phyloP scores from a whole-genome alignment of 176 grass and related monocot genomes.

The Oryza coarctata region DNA sequence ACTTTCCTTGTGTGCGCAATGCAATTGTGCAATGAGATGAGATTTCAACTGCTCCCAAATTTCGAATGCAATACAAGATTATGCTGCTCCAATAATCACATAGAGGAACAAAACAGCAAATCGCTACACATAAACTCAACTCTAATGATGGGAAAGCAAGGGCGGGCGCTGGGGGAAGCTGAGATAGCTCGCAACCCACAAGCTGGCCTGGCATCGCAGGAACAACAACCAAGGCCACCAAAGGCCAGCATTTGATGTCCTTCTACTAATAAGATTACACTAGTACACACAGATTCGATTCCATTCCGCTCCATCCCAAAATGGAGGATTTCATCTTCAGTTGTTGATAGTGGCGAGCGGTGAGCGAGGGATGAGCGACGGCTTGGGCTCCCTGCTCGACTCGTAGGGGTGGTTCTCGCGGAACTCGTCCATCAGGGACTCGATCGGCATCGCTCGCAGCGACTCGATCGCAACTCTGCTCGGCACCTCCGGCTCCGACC shows the following conservation, averaged over 20 bases:
- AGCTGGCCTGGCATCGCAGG: no score
- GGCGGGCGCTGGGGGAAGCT: conserved; percentile 26
- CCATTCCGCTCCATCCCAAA: no score
- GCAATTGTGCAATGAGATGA: not conserved
- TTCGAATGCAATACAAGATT: not conserved
- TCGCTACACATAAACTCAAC: not conserved
- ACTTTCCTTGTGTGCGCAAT: not conserved
- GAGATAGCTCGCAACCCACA: conserved; percentile 51
- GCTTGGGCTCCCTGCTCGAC: conserved; percentile 64
- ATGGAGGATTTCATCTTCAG: conserved; percentile 32
- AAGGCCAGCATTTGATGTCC: conserved; percentile 19
- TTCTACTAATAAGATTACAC: conserved; percentile 47
- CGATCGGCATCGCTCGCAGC: conserved; percentile 81
- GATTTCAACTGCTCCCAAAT: not conserved
- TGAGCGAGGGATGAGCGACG: conserved; percentile 73
- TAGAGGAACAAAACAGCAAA: conserved; percentile 7
- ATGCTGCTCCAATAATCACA: not conserved
- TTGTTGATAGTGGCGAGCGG: conserved; percentile 86
- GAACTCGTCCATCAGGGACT: conserved; percentile 71
- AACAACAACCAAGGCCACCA: conserved; percentile 38
- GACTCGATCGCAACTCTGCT: conserved; percentile 82
- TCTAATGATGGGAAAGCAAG: not conserved
- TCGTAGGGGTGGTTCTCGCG: conserved; percentile 87
- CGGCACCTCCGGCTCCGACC: conserved; percentile 68
- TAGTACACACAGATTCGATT: not conserved